These are phyloP conservation scores for Petunia axillaris DNA, from an alignment of 257 asterid species.

Conservation along the genomic window DNA sequence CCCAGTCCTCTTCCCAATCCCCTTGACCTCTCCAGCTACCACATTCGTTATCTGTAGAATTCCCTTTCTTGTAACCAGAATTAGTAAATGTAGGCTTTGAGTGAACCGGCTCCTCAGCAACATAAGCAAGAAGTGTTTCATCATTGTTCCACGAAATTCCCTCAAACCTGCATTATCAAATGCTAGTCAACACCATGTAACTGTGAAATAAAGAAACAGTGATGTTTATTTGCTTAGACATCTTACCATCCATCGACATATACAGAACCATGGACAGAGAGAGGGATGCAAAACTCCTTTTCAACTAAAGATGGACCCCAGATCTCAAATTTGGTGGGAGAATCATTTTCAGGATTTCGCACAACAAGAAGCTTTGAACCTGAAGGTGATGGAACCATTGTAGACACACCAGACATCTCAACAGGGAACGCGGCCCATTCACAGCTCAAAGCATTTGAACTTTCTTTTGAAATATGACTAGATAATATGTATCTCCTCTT, in stretches of 20 bases:
- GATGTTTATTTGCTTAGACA: too few relatives aligned
- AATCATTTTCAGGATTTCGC: constrained; percentile 76
- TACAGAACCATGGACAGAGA: constrained; percentile 71
- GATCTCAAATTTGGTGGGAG: constrained; percentile 80
- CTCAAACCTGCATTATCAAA: constrained; percentile 69
- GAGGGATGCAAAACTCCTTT: constrained; percentile 67
- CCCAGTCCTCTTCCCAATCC: constrained; percentile 95
- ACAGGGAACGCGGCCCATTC: constrained; percentile 81
- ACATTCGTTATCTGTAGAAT: constrained; percentile 59
- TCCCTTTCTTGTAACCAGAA: constrained; percentile 60
- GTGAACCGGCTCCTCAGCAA: constrained; percentile 79
- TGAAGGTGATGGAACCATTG: constrained; percentile 78
- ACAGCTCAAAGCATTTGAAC: constrained; percentile 53
- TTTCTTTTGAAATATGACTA: constrained; percentile 53
- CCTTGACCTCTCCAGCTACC: constrained; percentile 91
- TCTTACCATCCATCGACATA: constrained; percentile 85
- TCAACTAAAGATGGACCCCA: constrained; percentile 74
- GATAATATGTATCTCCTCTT: constrained; percentile 66
- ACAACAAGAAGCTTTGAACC: constrained; percentile 77
- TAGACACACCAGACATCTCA: constrained; percentile 69
- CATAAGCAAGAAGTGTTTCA: constrained; percentile 74
- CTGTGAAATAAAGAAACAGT: background rate
- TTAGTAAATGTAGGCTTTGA: constrained; percentile 65
- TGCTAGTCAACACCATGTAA: background rate
- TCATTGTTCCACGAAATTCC: constrained; percentile 88